phyloP scores from a whole-genome alignment of 2,329 filamentous ascomycete species.

The Xylariales sp. region DNA sequence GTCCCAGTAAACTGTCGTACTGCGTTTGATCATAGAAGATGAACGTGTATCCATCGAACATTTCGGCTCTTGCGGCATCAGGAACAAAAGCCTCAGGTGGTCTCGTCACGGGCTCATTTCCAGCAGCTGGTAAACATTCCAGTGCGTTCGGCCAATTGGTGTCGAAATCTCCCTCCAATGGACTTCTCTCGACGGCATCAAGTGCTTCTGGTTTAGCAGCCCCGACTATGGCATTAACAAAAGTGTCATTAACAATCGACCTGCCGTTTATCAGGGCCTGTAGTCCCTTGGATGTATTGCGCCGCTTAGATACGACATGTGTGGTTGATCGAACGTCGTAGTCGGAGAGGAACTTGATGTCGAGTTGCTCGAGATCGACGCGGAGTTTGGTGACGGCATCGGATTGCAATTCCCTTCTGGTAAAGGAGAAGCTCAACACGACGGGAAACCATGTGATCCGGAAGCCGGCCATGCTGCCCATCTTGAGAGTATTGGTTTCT shows the following conservation, averaged over 20 bases:
- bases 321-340: constrained; percentile 71
- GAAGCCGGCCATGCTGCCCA: constrained; percentile 67
- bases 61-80: constrained; percentile 55
- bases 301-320: constrained; percentile 82
- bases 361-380: constrained; percentile 70
- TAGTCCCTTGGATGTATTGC: constrained; percentile 83
- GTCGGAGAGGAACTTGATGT: constrained; percentile 76
- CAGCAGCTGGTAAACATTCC: constrained; percentile 67
- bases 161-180: constrained; percentile 76
- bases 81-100: constrained; percentile 68
- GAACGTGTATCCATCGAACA: constrained; percentile 87
- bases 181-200: constrained; percentile 42
- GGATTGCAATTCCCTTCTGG: constrained; percentile 63
- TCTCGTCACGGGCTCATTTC: constrained; percentile 68
- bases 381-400: constrained; percentile 60
- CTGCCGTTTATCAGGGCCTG: constrained; percentile 80
- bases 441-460: constrained; percentile 74
- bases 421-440: constrained; percentile 77
- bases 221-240: constrained; percentile 65
- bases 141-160: constrained; percentile 71
- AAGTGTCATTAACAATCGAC: constrained; percentile 70
- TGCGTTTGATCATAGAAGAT: constrained; percentile 77
- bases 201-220: constrained; percentile 47
- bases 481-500: constrained; percentile 59
- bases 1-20: constrained; percentile 67